Evolutionary conservation across 169 alveolate species (phyloP).

Genomic region (Plasmodium reichenowi): DNA sequence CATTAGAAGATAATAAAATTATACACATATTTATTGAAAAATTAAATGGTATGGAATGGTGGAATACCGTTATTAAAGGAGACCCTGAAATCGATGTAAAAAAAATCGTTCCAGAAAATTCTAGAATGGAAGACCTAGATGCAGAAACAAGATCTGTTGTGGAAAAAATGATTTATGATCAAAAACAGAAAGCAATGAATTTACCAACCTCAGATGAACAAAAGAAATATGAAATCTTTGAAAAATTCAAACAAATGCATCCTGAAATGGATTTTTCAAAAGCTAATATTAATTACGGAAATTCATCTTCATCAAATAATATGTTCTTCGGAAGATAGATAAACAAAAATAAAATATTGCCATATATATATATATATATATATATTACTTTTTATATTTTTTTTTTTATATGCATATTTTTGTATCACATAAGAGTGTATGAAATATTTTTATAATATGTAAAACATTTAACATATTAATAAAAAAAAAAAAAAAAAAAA

Average conservation of each 20-base stretch:
- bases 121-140: constrained; percentile 96
- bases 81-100: constrained; percentile 96
- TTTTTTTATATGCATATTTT: no score
- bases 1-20: constrained; percentile 92
- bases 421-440: no score
- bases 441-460: no score
- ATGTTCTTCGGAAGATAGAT: constrained; percentile 30
- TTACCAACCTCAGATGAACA: constrained; percentile 95
- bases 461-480: no score
- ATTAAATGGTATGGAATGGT: constrained; percentile 95
- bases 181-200: constrained; percentile 93
- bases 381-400: no score
- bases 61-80: constrained; percentile 96
- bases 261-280: constrained; percentile 98
- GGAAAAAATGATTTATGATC: constrained; percentile 98
- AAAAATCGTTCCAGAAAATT: constrained; percentile 98
- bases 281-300: constrained; percentile 92
- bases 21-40: constrained; percentile 93
- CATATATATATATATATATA: no score
- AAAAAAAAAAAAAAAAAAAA: no score
- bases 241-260: constrained; percentile 95
- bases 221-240: constrained; percentile 94
- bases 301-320: constrained; percentile 15
- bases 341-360: neutral
- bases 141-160: constrained; percentile 97